A percentile compares a stretch with the other conserved stretches of the same genome.
Evolutionary conservation across 768 basidiomycete species (phyloP).

Genomic region (Naganishia onofrii): DNA sequence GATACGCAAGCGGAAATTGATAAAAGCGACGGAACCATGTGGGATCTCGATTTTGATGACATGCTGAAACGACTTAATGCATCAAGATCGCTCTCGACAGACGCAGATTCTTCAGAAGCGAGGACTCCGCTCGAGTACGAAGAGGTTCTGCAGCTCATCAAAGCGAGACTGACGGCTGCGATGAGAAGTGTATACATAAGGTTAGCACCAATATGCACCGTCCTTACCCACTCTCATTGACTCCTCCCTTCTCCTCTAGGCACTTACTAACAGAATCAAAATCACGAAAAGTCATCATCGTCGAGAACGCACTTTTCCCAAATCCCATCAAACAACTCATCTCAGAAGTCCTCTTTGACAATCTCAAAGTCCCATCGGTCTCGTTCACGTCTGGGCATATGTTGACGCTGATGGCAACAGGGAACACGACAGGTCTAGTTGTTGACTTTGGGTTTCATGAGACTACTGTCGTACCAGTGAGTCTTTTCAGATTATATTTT

Average conservation of each 20-base stretch:
- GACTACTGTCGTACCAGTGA: conserved; percentile 78
- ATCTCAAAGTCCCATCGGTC: conserved; percentile 76
- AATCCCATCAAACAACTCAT: conserved; percentile 82
- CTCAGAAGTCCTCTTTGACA: conserved; percentile 76
- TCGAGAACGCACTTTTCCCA: conserved; percentile 86
- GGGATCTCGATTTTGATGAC: conserved; percentile 44
- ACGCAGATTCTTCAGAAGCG: conserved; percentile 59
- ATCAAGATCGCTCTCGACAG: conserved; percentile 17
- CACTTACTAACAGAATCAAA: conserved; percentile 91
- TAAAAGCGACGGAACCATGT: conserved; percentile 35
- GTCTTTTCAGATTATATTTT: conserved; percentile 41
- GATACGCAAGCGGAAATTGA: conserved; percentile 9
- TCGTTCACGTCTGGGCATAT: conserved; percentile 89
- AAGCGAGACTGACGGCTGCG: conserved; percentile 65
- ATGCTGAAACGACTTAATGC: conserved; percentile 35
- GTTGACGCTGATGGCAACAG: conserved; percentile 76
- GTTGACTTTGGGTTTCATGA: conserved; percentile 91
- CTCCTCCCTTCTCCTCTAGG: conserved; percentile 54
- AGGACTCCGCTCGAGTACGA: conserved; percentile 65
- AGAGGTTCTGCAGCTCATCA: conserved; percentile 73
- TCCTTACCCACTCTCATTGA: not conserved
- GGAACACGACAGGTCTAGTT: conserved; percentile 87
- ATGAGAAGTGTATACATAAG: conserved; percentile 78
- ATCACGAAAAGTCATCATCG: conserved; percentile 85
- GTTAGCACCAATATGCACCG: conserved; percentile 54